Base-by-base conservation (phyloP, 257 asterid species). In the Jacaranda copaia region DNA sequence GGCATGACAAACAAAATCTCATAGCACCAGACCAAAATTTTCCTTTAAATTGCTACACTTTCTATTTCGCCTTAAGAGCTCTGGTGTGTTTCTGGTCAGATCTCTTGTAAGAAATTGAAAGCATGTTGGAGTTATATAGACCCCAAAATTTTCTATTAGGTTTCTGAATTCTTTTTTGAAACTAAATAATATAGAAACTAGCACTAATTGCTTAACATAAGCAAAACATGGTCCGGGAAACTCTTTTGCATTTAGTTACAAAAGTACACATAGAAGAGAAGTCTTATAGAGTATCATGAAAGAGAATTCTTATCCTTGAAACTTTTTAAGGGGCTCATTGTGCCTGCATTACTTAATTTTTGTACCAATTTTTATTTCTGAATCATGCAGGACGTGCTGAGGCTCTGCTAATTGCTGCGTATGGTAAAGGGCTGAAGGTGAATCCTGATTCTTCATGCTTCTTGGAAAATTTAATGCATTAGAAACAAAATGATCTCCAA, bases 321-420 rank as follows among this genome's bases (percentile, higher is more conserved):
- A 13, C n/a, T 45, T 46, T 36, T 46, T 36, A 10, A 35, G 32
- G 18, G 57, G 49, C 16, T 64, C 53, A 8, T 49, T 15, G 5
- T 36, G 11, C 53, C 18, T 11, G 51, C 38, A 40, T 62, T 15
- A 6, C 46, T 53, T 51, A 4, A 5, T 25, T 59, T 75, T 49
- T 16, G 3, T 1, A 13, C 18, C 38, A 16, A n/a, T 45, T 53
- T 55, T 63, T 20, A 45, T 72, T 67, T 8, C 58, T 75, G 65
- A 61, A 60, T 63, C 35, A 49, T 81, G 82, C 89, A 93, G 98
- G 98, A 38, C 92, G 98, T 68, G 97, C 98, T 19, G 97, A 93
- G 85, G 98, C 98, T 79, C 85, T 91, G 61, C 89, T 91, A 40
- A 91, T 93, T 40, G 96, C 98, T 88, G 98, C 97, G 25, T 90